phyloP scores from a whole-genome alignment of 2,329 filamentous ascomycete species.

The Parastagonospora avenae region DNA sequence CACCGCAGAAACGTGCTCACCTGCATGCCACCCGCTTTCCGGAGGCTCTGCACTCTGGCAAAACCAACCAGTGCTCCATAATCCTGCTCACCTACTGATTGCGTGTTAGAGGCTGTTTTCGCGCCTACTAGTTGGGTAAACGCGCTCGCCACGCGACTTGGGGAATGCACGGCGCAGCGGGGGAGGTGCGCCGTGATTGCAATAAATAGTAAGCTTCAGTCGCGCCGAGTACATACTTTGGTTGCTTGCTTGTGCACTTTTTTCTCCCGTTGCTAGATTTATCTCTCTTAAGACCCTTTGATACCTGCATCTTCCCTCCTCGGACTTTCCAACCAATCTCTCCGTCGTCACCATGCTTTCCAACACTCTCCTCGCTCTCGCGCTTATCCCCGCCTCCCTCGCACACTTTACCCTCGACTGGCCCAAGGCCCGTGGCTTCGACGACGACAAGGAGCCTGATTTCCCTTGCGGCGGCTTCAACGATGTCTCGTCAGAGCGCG shows the following conservation, averaged over 20 bases:
- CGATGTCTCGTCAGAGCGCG: conserved; percentile 51
- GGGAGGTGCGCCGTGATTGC: conserved; percentile 12
- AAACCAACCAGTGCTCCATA: conserved; percentile 21
- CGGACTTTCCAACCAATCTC: not conserved
- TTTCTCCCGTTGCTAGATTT: not conserved
- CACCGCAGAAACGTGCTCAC: conserved; percentile 39
- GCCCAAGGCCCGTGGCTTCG: conserved; percentile 57
- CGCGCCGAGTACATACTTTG: conserved; percentile 11
- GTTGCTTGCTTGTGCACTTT: conserved; percentile 1
- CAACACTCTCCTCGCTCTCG: conserved; percentile 44
- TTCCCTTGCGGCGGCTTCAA: conserved; percentile 60
- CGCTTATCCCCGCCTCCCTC: conserved; percentile 52
- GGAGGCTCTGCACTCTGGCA: conserved; percentile 14
- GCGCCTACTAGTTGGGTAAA: conserved; percentile 26
- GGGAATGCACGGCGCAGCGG: conserved; percentile 34
- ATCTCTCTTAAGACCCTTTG: not conserved
- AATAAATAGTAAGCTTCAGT: conserved; percentile 34
- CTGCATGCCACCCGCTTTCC: conserved; percentile 11
- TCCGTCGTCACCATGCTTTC: conserved; percentile 35
- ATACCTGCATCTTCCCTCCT: not conserved
- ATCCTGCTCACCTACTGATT: conserved; percentile 28
- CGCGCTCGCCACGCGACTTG: conserved; percentile 27
- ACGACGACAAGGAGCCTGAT: conserved; percentile 52
- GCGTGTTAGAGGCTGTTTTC: conserved; percentile 14
- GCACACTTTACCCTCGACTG: conserved; percentile 64